Percentiles rank a stretch among this genome's conserved stretches.
Evolutionary conservation across 768 basidiomycete genomes (phyloP).

Genomic region (Lentinula sp.): DNA sequence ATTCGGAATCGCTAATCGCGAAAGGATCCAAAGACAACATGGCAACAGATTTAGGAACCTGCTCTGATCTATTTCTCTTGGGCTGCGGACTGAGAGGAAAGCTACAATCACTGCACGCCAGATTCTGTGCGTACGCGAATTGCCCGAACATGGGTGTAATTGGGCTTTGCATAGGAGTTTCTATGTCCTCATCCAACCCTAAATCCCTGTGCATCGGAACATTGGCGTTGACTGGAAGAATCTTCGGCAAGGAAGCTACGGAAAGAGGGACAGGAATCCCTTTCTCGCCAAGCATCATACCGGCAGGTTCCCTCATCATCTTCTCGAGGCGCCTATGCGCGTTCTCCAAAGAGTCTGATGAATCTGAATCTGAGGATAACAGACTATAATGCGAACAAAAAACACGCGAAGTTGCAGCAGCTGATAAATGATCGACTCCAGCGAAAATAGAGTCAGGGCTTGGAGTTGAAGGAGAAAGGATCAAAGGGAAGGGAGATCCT

Average conservation of each 20-base stretch:
- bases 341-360: background rate
- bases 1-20: background rate
- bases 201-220: background rate
- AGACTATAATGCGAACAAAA: background rate
- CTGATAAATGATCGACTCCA: background rate
- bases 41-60: background rate
- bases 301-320: background rate
- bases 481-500: slow-evolving; percentile 4
- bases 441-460: background rate
- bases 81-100: background rate
- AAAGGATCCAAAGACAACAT: background rate
- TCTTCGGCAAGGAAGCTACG: background rate
- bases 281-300: background rate
- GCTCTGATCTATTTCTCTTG: background rate
- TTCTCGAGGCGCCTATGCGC: background rate
- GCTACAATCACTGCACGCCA: background rate
- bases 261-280: background rate
- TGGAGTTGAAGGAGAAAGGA: background rate
- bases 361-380: background rate
- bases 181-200: background rate
- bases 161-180: background rate
- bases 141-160: background rate
- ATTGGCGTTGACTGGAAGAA: background rate
- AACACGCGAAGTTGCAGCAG: background rate
- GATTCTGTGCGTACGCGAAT: background rate